phyloP scores from a whole-genome alignment of 306 rosid genomes.

The Gastrolobium bilobum region DNA sequence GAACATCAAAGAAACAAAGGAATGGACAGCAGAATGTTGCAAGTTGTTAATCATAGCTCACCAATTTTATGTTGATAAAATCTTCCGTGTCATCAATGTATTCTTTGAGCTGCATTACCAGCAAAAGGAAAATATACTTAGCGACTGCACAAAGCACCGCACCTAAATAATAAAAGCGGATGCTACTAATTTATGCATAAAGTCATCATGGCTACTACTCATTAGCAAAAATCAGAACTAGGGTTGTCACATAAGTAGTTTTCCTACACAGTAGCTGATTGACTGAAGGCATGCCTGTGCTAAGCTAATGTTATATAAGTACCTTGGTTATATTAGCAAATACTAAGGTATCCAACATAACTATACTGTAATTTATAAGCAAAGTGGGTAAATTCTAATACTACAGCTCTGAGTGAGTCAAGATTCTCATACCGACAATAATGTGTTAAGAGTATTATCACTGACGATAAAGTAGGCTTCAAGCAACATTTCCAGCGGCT shows the following conservation, averaged over 20 bases:
- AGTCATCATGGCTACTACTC: constrained; percentile 4
- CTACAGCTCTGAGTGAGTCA: constrained; percentile 36
- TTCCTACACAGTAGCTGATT: constrained; percentile 25
- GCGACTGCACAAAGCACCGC: constrained; percentile 19
- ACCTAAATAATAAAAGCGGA: constrained; percentile 26
- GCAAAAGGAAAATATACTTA: constrained; percentile 45
- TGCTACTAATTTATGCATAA: constrained; percentile 28
- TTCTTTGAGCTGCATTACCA: constrained; percentile 85
- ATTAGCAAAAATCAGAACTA: constrained; percentile 16
- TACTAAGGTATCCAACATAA: neutral
- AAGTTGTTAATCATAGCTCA: constrained; percentile 54
- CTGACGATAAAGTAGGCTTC: constrained; percentile 96
- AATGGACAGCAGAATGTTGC: constrained; percentile 24
- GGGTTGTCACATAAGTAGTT: constrained; percentile 14
- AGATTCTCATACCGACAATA: constrained; percentile 76
- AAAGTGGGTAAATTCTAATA: constrained; percentile 28
- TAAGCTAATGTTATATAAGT: neutral
- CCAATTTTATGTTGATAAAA: constrained; percentile 98
- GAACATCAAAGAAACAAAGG: constrained; percentile 42
- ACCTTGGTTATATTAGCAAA: constrained; percentile 11
- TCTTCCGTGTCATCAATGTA: constrained; percentile 98
- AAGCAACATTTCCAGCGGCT: constrained; percentile 91
- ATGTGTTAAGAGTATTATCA: constrained; percentile 86
- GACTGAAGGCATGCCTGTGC: neutral
- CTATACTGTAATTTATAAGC: constrained; percentile 1